Evolutionary conservation across 345 rosid genomes (phyloP).

Genomic region (Eucalyptus microcorys): DNA sequence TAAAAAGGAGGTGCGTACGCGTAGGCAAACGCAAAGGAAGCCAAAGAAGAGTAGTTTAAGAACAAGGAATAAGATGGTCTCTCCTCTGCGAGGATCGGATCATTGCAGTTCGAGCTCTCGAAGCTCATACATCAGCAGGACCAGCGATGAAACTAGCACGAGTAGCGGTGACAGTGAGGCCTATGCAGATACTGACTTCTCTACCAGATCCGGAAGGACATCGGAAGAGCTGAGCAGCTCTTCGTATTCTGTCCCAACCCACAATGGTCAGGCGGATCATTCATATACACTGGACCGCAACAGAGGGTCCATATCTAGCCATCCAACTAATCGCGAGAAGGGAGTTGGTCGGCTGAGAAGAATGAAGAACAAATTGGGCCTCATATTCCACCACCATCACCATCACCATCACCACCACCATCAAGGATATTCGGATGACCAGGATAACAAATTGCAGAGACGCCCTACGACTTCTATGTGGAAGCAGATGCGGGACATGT

Average conservation of each 20-base stretch:
- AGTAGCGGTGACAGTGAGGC: not conserved
- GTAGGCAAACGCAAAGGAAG: not conserved
- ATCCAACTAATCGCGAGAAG: not conserved
- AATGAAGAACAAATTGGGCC: slow-evolving; percentile 47
- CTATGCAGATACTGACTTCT: not conserved
- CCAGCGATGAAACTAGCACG: not conserved
- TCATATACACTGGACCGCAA: not conserved
- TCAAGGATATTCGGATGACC: not conserved
- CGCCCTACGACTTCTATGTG: slow-evolving; percentile 10
- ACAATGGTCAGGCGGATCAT: not conserved
- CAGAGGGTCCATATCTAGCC: not conserved
- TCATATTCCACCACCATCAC: slow-evolving; percentile 58
- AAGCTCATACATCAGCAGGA: slow-evolving; percentile 18
- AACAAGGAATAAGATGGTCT: not conserved
- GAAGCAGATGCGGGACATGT: slow-evolving; percentile 15
- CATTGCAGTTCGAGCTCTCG: not conserved
- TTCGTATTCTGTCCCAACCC: not conserved
- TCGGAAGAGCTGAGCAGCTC: not conserved
- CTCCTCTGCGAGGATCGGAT: not conserved
- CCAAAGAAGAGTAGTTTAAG: slow-evolving; percentile 5
- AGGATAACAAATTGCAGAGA: not conserved
- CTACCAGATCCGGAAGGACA: not conserved
- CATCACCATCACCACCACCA: slow-evolving; percentile 38
- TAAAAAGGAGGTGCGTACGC: not conserved
- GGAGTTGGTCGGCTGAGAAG: slow-evolving; percentile 29